phyloP scores from a whole-genome alignment of 768 basidiomycete species.

The Leucogyrophana mollusca region DNA sequence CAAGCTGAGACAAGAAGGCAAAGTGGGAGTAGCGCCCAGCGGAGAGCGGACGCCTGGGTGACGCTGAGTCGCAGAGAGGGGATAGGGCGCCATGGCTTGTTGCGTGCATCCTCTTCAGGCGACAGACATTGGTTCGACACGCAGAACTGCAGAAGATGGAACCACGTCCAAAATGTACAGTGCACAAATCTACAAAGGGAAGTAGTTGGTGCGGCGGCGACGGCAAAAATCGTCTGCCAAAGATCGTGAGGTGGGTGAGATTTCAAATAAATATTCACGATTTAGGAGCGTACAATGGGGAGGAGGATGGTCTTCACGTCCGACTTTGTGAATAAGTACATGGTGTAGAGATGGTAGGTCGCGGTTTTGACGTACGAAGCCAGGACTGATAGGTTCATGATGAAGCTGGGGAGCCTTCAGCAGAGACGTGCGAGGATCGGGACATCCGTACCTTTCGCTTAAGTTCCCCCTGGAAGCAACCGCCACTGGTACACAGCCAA shows the following conservation, averaged over 20 bases:
- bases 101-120: constrained; percentile 41
- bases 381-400: too few species aligned
- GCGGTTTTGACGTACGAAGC: too few species aligned
- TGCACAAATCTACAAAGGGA: constrained; percentile 18
- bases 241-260: background rate
- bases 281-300: constrained; percentile 38
- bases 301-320: constrained; percentile 47
- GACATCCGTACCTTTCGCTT: too few species aligned
- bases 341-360: constrained; percentile 25
- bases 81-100: constrained; percentile 45
- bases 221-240: constrained; percentile 30
- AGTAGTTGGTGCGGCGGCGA: constrained; percentile 29
- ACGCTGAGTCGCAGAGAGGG: constrained; percentile 41
- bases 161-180: constrained; percentile 40
- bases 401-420: too few species aligned
- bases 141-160: constrained; percentile 44
- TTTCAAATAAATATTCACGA: background rate
- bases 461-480: too few species aligned
- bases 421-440: too few species aligned
- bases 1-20: constrained; percentile 34
- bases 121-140: constrained; percentile 43
- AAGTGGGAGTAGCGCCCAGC: constrained; percentile 32
- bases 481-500: too few species aligned
- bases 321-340: constrained; percentile 43
- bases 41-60: constrained; percentile 30